Percentiles rank a stretch among this genome's conserved stretches.
Evolutionary conservation across 495 filamentous ascomycete species (phyloP).

Genomic region (Letharia columbiana): DNA sequence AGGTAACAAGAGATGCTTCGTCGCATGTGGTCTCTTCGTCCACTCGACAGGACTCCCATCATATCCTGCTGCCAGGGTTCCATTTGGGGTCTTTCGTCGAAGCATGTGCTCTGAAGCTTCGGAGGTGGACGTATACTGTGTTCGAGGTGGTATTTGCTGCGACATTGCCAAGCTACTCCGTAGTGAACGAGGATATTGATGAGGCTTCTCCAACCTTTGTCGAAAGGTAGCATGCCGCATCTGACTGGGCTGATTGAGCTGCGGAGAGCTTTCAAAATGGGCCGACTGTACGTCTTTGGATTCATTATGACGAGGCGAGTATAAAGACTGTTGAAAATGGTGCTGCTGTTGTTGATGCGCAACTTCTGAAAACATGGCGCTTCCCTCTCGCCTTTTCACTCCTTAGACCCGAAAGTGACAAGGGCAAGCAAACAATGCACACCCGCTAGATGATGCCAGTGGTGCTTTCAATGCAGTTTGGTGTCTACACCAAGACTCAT

Average conservation of each 20-base stretch:
- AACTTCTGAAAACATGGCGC: constrained; percentile 23
- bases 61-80: constrained; percentile 87
- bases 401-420: constrained; percentile 16
- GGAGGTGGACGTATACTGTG: not conserved
- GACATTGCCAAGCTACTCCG: constrained; percentile 18
- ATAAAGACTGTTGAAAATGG: constrained; percentile 19
- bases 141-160: constrained; percentile 12
- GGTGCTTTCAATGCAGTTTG: constrained; percentile 8
- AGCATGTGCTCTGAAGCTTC: constrained; percentile 62
- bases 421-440: constrained; percentile 18
- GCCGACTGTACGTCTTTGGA: constrained; percentile 15
- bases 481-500: constrained; percentile 8
- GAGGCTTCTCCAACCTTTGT: constrained; percentile 29
- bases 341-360: constrained; percentile 20
- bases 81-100: constrained; percentile 87
- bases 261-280: not conserved
- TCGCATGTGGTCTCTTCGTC: constrained; percentile 63
- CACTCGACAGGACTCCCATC: constrained; percentile 77
- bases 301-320: constrained; percentile 20
- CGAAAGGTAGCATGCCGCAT: constrained; percentile 15
- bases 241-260: constrained; percentile 4
- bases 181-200: constrained; percentile 35
- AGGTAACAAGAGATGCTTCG: constrained; percentile 86
- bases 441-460: constrained; percentile 9
- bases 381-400: not conserved